A percentile compares a stretch with the other conserved stretches of the same genome.
These are phyloP conservation scores for Coniella vitis DNA, from an alignment of 2,329 filamentous ascomycete species.

Conservation along the genomic window DNA sequence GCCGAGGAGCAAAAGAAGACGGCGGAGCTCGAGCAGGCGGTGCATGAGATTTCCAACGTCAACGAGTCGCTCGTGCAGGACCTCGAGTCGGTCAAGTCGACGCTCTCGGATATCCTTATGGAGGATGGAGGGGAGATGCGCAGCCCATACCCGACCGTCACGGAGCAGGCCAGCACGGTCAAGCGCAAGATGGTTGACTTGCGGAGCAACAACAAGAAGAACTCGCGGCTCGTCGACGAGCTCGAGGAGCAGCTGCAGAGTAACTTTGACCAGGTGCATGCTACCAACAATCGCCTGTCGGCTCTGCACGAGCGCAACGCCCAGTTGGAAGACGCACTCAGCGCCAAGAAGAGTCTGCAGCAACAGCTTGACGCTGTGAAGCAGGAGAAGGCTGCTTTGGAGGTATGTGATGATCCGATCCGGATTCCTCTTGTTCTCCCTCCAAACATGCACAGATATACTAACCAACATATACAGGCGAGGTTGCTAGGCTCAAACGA, in stretches of 20 bases:
- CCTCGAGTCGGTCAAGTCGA: constrained; percentile 53
- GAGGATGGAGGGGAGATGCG: constrained; percentile 38
- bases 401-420: constrained; percentile 48
- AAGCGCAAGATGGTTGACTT: constrained; percentile 60
- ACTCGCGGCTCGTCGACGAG: constrained; percentile 85
- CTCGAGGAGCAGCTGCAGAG: constrained; percentile 92
- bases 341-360: constrained; percentile 56
- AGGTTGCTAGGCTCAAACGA: constrained; percentile 36
- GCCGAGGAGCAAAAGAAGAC: constrained; percentile 51
- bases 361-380: constrained; percentile 60
- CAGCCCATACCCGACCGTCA: constrained; percentile 39
- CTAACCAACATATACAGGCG: constrained; percentile 37
- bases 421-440: too few species aligned
- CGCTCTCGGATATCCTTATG: constrained; percentile 47
- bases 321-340: constrained; percentile 72
- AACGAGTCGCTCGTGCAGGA: constrained; percentile 55
- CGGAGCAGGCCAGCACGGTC: constrained; percentile 53
- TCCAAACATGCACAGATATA: constrained; percentile 1
- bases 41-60: constrained; percentile 49
- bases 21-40: constrained; percentile 47
- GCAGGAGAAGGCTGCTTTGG: constrained; percentile 67
- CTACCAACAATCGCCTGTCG: constrained; percentile 77
- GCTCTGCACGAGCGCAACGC: constrained; percentile 69
- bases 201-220: constrained; percentile 74
- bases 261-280: constrained; percentile 90